Percentiles rank a stretch among this genome's conserved stretches.
Conservation (phyloP, 495 filamentous ascomycete species). For the Xeromyces bisporus region DNA sequence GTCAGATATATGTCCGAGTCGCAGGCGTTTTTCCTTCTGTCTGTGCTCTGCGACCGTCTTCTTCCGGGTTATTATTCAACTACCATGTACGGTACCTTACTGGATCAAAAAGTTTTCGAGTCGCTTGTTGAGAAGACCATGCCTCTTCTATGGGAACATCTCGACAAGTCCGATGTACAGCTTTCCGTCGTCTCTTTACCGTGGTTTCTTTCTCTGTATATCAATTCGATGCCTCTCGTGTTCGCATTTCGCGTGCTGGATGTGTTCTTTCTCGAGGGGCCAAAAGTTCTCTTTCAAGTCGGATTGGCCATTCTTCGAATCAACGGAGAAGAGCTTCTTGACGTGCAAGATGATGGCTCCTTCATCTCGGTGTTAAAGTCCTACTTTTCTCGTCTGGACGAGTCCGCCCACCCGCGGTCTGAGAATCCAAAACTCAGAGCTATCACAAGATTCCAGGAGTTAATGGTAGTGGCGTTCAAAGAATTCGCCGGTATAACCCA, state of each 20-base stretch:
- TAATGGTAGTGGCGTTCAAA: slow-evolving; percentile 97
- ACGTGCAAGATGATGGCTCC: slow-evolving; percentile 85
- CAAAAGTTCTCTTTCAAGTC: slow-evolving; percentile 93
- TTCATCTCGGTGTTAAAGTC: slow-evolving; percentile 93
- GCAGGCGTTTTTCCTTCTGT: slow-evolving; percentile 90
- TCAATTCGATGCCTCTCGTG: slow-evolving; percentile 96
- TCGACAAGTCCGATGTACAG: slow-evolving; percentile 87
- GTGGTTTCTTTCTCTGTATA: slow-evolving; percentile 95
- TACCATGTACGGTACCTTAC: slow-evolving; percentile 94
- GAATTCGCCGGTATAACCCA: slow-evolving; percentile 94
- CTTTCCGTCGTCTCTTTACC: slow-evolving; percentile 96
- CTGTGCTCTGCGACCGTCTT: slow-evolving; percentile 78
- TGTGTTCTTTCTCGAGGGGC: slow-evolving; percentile 95
- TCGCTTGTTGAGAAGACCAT: slow-evolving; percentile 95
- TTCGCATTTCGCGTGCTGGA: slow-evolving; percentile 94
- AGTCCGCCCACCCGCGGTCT: slow-evolving; percentile 87
- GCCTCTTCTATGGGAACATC: slow-evolving; percentile 96
- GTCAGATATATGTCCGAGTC: slow-evolving; percentile 83
- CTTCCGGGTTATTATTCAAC: slow-evolving; percentile 94
- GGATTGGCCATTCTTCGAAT: slow-evolving; percentile 92
- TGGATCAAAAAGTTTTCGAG: slow-evolving; percentile 95
- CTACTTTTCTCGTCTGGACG: slow-evolving; percentile 84
- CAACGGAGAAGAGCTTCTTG: slow-evolving; percentile 93
- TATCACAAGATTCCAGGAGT: slow-evolving; percentile 88
- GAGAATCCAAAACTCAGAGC: slow-evolving; percentile 84